phyloP scores from a whole-genome alignment of 805 yeast species.

The Aciculoconidium aculeatum region DNA sequence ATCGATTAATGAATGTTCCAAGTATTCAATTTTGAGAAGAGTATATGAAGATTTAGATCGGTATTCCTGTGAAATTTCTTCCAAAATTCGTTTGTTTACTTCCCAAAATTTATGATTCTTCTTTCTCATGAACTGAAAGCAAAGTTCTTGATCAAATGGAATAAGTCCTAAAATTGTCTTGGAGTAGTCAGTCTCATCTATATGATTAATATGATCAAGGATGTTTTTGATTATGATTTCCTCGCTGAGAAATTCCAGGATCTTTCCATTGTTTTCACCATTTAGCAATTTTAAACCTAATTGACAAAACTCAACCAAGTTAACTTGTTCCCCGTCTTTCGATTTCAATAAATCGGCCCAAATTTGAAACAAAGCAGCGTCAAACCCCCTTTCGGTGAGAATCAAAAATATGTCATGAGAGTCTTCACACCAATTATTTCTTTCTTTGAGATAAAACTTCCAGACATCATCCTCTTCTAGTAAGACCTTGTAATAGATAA shows the following conservation, averaged over 20 bases:
- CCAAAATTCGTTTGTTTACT: slow-evolving; percentile 26
- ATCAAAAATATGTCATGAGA: too few species aligned
- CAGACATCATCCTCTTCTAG: neutral
- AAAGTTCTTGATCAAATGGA: slow-evolving; percentile 21
- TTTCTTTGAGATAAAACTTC: slow-evolving; percentile 4
- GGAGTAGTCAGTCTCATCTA: slow-evolving; percentile 22
- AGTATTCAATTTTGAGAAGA: slow-evolving; percentile 27
- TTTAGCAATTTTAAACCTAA: slow-evolving; percentile 3
- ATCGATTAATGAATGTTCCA: slow-evolving; percentile 25
- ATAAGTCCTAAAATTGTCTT: slow-evolving; percentile 27
- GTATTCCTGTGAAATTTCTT: slow-evolving; percentile 19
- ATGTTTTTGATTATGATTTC: slow-evolving; percentile 5
- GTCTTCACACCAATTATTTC: slow-evolving; percentile 8
- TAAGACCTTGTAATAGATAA: slow-evolving; percentile 2
- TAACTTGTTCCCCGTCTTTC: neutral
- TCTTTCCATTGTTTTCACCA: neutral
- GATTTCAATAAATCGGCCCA: slow-evolving; percentile 1
- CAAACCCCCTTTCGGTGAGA: slow-evolving; percentile 1
- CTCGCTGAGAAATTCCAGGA: slow-evolving; percentile 1
- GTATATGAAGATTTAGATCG: slow-evolving; percentile 19
- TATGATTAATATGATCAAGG: slow-evolving; percentile 10
- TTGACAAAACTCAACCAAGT: slow-evolving; percentile 4
- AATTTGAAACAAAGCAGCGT: slow-evolving; percentile 1
- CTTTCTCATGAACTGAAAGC: slow-evolving; percentile 26
- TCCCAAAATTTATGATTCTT: slow-evolving; percentile 18